phyloP scores from a whole-genome alignment of 192 early-diverging fungal species.

The Cetraspora pellucida region DNA sequence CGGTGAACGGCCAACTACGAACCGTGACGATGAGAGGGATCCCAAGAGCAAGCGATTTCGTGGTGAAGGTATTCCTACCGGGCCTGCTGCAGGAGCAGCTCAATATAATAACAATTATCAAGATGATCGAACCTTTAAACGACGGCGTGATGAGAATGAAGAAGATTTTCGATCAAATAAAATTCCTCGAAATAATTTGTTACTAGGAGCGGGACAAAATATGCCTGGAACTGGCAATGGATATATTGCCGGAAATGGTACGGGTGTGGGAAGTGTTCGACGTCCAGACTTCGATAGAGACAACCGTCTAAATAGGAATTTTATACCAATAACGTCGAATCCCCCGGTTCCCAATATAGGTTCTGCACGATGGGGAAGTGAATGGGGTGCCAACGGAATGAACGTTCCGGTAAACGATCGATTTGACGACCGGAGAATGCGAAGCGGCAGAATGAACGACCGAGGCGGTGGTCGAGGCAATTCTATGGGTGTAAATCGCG shows the following conservation, averaged over 20 bases:
- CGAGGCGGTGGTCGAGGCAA: slow-evolving; percentile 51
- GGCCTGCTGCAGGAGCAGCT: slow-evolving; percentile 33
- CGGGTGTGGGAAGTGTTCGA: slow-evolving; percentile 14
- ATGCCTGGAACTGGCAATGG: slow-evolving; percentile 8
- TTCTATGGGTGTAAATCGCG: slow-evolving; percentile 35
- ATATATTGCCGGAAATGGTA: slow-evolving; percentile 24
- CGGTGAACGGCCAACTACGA: not conserved
- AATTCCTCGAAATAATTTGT: slow-evolving; percentile 28
- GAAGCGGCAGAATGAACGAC: slow-evolving; percentile 43
- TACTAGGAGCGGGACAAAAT: slow-evolving; percentile 3
- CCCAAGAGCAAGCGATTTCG: slow-evolving; percentile 37
- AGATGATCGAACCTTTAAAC: slow-evolving; percentile 32
- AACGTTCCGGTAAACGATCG: slow-evolving; percentile 28
- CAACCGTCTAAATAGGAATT: slow-evolving; percentile 21
- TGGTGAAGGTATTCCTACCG: slow-evolving; percentile 33
- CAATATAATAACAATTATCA: slow-evolving; percentile 33
- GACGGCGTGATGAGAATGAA: slow-evolving; percentile 32
- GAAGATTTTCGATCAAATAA: slow-evolving; percentile 37
- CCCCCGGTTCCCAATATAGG: slow-evolving; percentile 25
- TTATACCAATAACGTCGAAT: slow-evolving; percentile 14
- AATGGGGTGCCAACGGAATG: slow-evolving; percentile 31
- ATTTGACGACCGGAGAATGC: slow-evolving; percentile 37
- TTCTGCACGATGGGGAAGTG: slow-evolving; percentile 31
- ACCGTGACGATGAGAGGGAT: slow-evolving; percentile 35
- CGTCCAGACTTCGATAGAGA: slow-evolving; percentile 28